A percentile compares a stretch with the other conserved stretches of the same genome.
Evolutionary conservation across 2,329 filamentous ascomycete genomes (phyloP).

Genomic region (Pezicula rhizophila): DNA sequence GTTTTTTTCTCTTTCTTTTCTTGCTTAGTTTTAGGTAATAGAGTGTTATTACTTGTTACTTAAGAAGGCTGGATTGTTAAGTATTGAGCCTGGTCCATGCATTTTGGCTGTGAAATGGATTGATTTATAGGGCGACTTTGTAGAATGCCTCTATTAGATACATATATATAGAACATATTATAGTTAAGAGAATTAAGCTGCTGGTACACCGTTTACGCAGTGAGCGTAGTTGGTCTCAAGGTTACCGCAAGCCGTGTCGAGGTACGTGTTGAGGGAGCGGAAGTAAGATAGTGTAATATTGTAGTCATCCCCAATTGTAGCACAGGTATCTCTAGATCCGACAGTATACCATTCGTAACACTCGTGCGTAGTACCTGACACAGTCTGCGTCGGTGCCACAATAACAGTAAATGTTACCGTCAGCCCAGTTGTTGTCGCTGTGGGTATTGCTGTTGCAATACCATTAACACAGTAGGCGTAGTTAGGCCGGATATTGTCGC

Average conservation of each 20-base stretch:
- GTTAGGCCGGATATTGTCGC: constrained; percentile 30
- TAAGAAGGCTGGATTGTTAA: too few relatives aligned
- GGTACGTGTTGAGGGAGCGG: background rate
- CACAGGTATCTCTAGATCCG: constrained; percentile 17
- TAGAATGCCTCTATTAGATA: too few relatives aligned
- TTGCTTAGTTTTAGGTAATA: too few relatives aligned
- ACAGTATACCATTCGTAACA: constrained; percentile 2
- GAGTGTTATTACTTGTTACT: too few relatives aligned
- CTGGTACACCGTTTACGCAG: background rate
- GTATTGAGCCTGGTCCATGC: too few relatives aligned
- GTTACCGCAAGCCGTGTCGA: background rate
- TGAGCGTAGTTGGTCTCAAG: background rate
- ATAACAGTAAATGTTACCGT: background rate
- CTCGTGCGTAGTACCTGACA: background rate
- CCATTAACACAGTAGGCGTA: constrained; percentile 28
- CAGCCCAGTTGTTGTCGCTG: background rate
- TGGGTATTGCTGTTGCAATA: background rate
- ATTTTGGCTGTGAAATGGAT: too few relatives aligned
- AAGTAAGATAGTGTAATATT: constrained; percentile 10
- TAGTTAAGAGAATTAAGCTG: too few relatives aligned
- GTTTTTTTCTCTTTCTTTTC: too few relatives aligned
- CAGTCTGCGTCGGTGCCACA: constrained; percentile 8
- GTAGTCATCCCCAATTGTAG: constrained; percentile 14
- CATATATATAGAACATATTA: too few relatives aligned
- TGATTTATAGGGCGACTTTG: too few relatives aligned